Conservation (phyloP, 441 rosid genomes). For the Populus hybrid region DNA sequence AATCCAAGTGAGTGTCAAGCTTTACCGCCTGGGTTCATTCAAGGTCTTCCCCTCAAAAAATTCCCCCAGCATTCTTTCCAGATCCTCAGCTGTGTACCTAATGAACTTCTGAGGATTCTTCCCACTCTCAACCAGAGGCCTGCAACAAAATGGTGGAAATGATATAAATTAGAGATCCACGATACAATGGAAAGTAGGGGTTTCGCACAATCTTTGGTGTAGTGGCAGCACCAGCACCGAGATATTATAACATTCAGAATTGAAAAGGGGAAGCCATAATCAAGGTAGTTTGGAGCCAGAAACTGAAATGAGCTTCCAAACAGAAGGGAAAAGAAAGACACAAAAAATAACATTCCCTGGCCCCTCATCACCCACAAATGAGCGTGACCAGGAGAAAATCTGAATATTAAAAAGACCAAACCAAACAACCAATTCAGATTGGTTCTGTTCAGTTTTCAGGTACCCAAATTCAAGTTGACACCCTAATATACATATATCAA, state of each 20-base stretch:
- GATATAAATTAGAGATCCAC: neutral
- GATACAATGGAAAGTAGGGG: neutral
- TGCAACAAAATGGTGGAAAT: conserved; percentile 25
- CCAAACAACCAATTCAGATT: neutral
- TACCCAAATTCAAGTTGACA: neutral
- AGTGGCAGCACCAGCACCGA: neutral
- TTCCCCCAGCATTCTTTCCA: conserved; percentile 84
- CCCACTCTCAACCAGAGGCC: conserved; percentile 86
- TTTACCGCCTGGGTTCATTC: conserved; percentile 67
- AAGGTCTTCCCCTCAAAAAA: conserved; percentile 83
- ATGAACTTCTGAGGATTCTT: conserved; percentile 82
- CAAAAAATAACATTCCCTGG: neutral
- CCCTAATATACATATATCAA: neutral
- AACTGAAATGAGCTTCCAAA: neutral
- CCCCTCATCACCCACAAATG: neutral
- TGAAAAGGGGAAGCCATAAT: too few relatives aligned
- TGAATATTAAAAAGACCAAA: neutral
- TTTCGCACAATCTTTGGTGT: neutral
- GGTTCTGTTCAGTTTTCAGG: neutral
- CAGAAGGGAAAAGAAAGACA: neutral
- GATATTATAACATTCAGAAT: neutral
- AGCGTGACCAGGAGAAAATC: neutral
- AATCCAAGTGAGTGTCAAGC: neutral
- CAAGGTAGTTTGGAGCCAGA: neutral
- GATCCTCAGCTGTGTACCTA: conserved; percentile 78